Evolutionary conservation across 148 eudicot genomes (phyloP).

Genomic region (Fallopia convolvulus): DNA sequence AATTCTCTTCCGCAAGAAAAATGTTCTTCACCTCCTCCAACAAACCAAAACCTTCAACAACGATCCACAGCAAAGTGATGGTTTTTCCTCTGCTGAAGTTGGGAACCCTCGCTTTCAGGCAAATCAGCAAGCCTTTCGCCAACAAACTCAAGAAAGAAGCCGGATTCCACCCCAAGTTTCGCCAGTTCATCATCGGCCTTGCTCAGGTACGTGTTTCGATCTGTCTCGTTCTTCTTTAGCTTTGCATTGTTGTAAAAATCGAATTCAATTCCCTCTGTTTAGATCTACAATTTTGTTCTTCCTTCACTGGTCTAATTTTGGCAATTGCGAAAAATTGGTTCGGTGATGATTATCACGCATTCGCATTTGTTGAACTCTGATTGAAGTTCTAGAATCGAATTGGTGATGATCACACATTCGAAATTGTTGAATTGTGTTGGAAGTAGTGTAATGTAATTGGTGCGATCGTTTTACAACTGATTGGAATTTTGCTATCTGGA

Average conservation of each 20-base stretch:
- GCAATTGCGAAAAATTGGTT: background rate
- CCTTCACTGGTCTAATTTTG: background rate
- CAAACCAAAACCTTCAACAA: background rate
- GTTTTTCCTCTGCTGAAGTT: conserved; percentile 14
- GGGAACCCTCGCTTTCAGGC: conserved; percentile 13
- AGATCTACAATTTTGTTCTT: background rate
- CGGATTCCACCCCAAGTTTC: conserved; percentile 18
- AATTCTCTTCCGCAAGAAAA: background rate
- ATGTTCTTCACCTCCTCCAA: background rate
- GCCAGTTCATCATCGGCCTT: conserved; percentile 13
- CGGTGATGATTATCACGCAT: background rate
- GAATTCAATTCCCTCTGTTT: background rate
- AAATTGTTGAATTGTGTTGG: background rate
- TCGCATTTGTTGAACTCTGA: background rate
- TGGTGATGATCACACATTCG: background rate
- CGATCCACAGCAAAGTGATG: conserved; percentile 2
- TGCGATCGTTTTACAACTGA: background rate
- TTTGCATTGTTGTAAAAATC: background rate
- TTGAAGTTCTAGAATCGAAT: background rate
- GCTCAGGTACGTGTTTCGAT: conserved; percentile 8
- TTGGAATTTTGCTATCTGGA: background rate
- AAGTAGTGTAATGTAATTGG: background rate
- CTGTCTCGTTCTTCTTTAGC: background rate
- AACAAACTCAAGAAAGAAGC: conserved; percentile 15
- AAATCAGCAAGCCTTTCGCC: conserved; percentile 15